These are phyloP conservation scores for Pleurotus pulmonarius DNA, from an alignment of 768 basidiomycete species.

Conservation along the genomic window DNA sequence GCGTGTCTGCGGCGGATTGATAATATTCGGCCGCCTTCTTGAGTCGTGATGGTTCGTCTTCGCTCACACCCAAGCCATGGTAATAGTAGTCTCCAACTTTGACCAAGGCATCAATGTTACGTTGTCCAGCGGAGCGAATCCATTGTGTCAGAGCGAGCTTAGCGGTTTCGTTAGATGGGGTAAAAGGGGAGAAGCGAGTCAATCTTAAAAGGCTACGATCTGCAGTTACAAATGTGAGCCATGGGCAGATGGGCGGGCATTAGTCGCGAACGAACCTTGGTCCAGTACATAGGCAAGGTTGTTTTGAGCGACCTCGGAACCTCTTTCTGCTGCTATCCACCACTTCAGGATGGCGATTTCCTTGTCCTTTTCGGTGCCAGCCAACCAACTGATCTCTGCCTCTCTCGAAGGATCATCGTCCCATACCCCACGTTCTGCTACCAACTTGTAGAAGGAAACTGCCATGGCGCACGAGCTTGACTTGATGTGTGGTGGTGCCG, in stretches of 20 bases:
- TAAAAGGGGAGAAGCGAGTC: constrained; percentile 63
- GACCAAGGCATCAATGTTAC: constrained; percentile 94
- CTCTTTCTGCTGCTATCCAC: constrained; percentile 93
- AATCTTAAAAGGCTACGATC: constrained; percentile 69
- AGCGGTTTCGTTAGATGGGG: constrained; percentile 81
- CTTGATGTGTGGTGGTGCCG: constrained; percentile 41
- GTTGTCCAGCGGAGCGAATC: constrained; percentile 91
- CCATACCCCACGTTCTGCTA: constrained; percentile 88
- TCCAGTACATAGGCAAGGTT: constrained; percentile 92
- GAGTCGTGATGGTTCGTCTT: constrained; percentile 60
- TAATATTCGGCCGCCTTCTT: constrained; percentile 95
- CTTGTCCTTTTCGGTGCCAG: constrained; percentile 65
- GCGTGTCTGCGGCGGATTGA: constrained; percentile 90
- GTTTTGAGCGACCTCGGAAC: constrained; percentile 90
- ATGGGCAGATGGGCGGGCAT: not conserved
- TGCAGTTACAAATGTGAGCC: constrained; percentile 19
- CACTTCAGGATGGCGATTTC: constrained; percentile 88
- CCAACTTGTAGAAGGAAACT: constrained; percentile 90
- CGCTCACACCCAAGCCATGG: constrained; percentile 76
- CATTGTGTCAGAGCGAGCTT: constrained; percentile 86
- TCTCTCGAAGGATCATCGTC: constrained; percentile 78
- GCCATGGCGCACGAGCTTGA: constrained; percentile 85
- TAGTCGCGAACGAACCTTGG: constrained; percentile 55
- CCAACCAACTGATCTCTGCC: constrained; percentile 73
- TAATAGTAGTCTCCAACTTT: constrained; percentile 99